These are phyloP conservation scores for Eucommia ulmoides DNA, from an alignment of 257 asterid genomes.

Conservation along the genomic window DNA sequence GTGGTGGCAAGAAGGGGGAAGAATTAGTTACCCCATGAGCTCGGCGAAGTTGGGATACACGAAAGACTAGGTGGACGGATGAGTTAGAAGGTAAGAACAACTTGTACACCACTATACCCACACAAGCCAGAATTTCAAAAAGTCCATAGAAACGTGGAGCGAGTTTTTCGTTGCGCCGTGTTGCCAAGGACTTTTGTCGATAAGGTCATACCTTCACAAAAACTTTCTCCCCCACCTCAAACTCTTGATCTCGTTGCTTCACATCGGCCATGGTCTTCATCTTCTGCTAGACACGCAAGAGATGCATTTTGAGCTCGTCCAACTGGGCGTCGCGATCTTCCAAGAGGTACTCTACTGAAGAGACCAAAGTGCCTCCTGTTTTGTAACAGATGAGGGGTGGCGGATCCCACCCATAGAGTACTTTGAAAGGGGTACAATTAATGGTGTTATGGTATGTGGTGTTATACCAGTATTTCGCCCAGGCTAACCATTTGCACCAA, in stretches of 20 bases:
- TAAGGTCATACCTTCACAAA: not conserved
- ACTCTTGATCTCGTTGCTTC: not conserved
- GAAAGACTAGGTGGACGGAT: not conserved
- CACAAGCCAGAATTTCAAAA: not conserved
- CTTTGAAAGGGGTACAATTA: not conserved
- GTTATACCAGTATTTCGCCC: slow-evolving; percentile 2
- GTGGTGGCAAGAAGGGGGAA: no score
- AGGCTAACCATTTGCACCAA: not conserved
- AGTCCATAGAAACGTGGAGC: not conserved
- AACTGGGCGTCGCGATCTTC: not conserved
- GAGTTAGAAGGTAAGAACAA: not conserved
- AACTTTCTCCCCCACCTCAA: not conserved
- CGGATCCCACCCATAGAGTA: not conserved
- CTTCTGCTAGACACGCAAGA: not conserved
- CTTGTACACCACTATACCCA: not conserved
- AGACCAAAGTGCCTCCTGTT: not conserved
- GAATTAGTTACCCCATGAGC: no score
- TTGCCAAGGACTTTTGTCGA: not conserved
- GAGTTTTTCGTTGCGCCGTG: not conserved
- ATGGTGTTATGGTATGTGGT: not conserved
- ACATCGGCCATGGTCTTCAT: not conserved
- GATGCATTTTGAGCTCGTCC: not conserved
- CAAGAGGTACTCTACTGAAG: not conserved
- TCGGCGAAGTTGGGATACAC: not conserved
- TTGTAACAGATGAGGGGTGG: not conserved